Evolutionary conservation across 345 rosid species (phyloP).

Genomic region (Pseudoturritis turrita): DNA sequence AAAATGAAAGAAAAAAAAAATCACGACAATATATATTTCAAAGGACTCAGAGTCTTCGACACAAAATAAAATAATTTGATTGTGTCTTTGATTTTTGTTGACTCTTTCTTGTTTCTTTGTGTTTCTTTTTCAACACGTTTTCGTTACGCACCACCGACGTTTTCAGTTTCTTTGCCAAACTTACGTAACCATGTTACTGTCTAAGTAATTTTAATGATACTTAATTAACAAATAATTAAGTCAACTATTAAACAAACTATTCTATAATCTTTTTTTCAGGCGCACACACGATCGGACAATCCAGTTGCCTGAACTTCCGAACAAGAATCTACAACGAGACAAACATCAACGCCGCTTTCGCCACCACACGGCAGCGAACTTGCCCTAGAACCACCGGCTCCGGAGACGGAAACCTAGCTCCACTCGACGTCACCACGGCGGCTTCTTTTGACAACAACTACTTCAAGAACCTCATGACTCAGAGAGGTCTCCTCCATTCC

Average conservation of each 20-base stretch:
- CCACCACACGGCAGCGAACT: slow-evolving; percentile 32
- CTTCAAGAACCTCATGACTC: slow-evolving; percentile 53
- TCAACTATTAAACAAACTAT: slow-evolving; percentile 1
- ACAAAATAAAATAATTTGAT: slow-evolving; percentile 1
- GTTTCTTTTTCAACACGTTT: slow-evolving; percentile 11
- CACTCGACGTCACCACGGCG: slow-evolving; percentile 57
- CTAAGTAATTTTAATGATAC: background rate
- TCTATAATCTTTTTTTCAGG: slow-evolving; percentile 33
- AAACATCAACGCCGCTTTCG: slow-evolving; percentile 61
- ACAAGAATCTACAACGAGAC: slow-evolving; percentile 60
- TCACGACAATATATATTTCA: background rate
- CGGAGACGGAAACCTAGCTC: slow-evolving; percentile 60
- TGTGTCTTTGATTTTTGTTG: slow-evolving; percentile 4
- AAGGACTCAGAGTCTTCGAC: slow-evolving; percentile 5
- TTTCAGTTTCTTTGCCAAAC: background rate
- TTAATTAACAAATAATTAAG: background rate
- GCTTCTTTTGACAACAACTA: slow-evolving; percentile 63
- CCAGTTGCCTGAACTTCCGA: slow-evolving; percentile 64
- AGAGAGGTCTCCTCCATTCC: slow-evolving; percentile 72
- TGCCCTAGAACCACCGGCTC: slow-evolving; percentile 53
- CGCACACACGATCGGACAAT: slow-evolving; percentile 74
- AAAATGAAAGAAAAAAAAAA: background rate
- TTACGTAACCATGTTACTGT: slow-evolving; percentile 4
- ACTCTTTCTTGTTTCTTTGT: background rate
- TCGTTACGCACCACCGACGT: slow-evolving; percentile 18